Conservation (phyloP, 2,329 filamentous ascomycete genomes). For the Talaromyces piceae region DNA sequence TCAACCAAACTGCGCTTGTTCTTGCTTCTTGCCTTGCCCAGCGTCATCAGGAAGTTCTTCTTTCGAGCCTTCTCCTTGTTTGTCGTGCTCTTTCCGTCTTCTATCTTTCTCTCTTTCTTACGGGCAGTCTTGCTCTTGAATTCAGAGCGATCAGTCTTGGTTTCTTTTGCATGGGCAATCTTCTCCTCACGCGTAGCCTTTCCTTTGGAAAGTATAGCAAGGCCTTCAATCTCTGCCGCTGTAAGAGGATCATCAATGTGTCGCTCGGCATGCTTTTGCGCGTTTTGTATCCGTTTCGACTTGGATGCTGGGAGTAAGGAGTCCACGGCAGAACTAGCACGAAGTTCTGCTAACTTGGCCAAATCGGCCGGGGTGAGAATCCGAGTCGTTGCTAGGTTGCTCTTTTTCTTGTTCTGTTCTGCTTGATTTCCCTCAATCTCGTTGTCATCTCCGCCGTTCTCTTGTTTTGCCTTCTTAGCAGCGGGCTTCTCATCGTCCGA, state of each 20-base stretch:
- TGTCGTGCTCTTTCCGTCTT: slow-evolving; percentile 88
- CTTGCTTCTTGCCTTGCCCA: slow-evolving; percentile 93
- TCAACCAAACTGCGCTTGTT: slow-evolving; percentile 89
- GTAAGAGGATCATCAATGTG: slow-evolving; percentile 85
- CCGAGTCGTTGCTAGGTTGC: slow-evolving; percentile 76
- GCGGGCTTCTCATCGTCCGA: slow-evolving; percentile 66
- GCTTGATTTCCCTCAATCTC: slow-evolving; percentile 36
- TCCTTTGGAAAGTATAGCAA: slow-evolving; percentile 61
- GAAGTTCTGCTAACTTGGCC: slow-evolving; percentile 86
- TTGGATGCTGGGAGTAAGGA: slow-evolving; percentile 46
- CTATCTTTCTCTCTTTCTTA: slow-evolving; percentile 77
- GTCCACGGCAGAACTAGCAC: slow-evolving; percentile 63
- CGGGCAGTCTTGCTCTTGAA: slow-evolving; percentile 82
- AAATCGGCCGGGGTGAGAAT: slow-evolving; percentile 94
- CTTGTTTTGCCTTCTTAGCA: slow-evolving; percentile 56
- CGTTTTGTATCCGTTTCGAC: slow-evolving; percentile 39
- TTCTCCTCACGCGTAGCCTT: slow-evolving; percentile 88
- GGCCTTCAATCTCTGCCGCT: slow-evolving; percentile 83
- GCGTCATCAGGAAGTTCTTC: slow-evolving; percentile 99
- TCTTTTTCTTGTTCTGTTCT: slow-evolving; percentile 25
- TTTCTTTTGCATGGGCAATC: slow-evolving; percentile 72
- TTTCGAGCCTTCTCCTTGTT: slow-evolving; percentile 94
- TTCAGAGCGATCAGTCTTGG: slow-evolving; percentile 67
- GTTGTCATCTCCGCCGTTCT: slow-evolving; percentile 26
- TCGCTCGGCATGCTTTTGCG: slow-evolving; percentile 41